A percentile compares a stretch with the other conserved stretches of the same genome.
Conservation (phyloP, 148 eudicot genomes). For the Fagopyrum esculentum region DNA sequence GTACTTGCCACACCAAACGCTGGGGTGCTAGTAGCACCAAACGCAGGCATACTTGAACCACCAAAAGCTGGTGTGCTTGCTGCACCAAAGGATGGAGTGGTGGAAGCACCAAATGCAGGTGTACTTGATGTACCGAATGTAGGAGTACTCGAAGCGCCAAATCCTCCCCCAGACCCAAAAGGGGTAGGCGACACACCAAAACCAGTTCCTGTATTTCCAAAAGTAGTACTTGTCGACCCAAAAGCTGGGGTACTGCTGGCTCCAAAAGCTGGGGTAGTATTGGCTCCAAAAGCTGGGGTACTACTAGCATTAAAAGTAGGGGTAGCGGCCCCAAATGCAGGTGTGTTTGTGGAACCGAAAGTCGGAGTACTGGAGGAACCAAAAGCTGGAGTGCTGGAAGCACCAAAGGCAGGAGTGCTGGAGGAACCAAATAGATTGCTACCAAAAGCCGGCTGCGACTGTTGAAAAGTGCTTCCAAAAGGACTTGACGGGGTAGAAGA, state of each 20-base stretch:
- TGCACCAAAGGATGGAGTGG: slow-evolving; percentile 42
- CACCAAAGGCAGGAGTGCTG: slow-evolving; percentile 47
- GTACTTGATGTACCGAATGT: slow-evolving; percentile 46
- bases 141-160: slow-evolving; percentile 47
- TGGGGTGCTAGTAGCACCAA: slow-evolving; percentile 36
- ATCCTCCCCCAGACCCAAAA: slow-evolving; percentile 51
- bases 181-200: slow-evolving; percentile 54
- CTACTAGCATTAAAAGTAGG: slow-evolving; percentile 66
- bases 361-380: slow-evolving; percentile 45
- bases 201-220: slow-evolving; percentile 54
- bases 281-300: slow-evolving; percentile 70
- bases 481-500: slow-evolving; percentile 67
- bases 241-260: slow-evolving; percentile 39
- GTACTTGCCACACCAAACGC: slow-evolving; percentile 29
- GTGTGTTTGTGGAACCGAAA: slow-evolving; percentile 43
- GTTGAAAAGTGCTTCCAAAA: slow-evolving; percentile 80
- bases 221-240: slow-evolving; percentile 25
- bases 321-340: slow-evolving; percentile 43
- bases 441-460: slow-evolving; percentile 94
- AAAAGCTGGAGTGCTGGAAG: slow-evolving; percentile 38
- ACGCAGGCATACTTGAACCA: slow-evolving; percentile 18
- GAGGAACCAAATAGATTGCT: slow-evolving; percentile 67
- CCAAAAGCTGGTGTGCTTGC: slow-evolving; percentile 48
- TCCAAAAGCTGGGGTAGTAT: slow-evolving; percentile 36
- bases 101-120: slow-evolving; percentile 38